Conservation (phyloP, 345 rosid genomes). For the Atalantia buxifolia region DNA sequence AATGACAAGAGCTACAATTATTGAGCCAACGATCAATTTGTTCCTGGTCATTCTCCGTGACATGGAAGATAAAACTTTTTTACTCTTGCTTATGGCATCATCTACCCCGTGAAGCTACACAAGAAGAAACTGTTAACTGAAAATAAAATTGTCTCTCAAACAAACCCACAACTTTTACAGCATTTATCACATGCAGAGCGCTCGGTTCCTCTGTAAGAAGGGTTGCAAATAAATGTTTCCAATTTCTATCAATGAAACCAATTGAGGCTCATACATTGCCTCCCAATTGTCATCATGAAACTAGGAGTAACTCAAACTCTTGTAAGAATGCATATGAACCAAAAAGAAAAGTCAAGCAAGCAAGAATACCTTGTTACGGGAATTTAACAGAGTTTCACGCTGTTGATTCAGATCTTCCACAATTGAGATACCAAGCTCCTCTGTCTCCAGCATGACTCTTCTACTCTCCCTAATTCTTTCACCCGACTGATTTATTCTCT, state of each 20-base stretch:
- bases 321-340: background rate
- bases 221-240: background rate
- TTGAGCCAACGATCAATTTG: conserved; percentile 64
- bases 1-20: conserved; percentile 62
- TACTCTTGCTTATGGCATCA: conserved; percentile 84
- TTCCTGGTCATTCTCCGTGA: conserved; percentile 75
- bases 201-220: background rate
- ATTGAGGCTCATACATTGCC: background rate
- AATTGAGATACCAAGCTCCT: conserved; percentile 81
- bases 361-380: conserved; percentile 61
- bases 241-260: background rate
- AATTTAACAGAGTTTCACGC: conserved; percentile 79
- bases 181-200: background rate
- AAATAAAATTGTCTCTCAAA: background rate
- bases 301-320: background rate
- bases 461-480: conserved; percentile 82
- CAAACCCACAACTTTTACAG: background rate
- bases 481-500: conserved; percentile 70
- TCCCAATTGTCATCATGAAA: background rate
- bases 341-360: background rate
- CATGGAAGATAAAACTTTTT: conserved; percentile 64
- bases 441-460: conserved; percentile 85
- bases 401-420: conserved; percentile 91
- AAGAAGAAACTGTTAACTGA: background rate
- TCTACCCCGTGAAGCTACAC: conserved; percentile 81